Base-by-base conservation (phyloP, 305 asterid species). In the Petunia hybrid region DNA sequence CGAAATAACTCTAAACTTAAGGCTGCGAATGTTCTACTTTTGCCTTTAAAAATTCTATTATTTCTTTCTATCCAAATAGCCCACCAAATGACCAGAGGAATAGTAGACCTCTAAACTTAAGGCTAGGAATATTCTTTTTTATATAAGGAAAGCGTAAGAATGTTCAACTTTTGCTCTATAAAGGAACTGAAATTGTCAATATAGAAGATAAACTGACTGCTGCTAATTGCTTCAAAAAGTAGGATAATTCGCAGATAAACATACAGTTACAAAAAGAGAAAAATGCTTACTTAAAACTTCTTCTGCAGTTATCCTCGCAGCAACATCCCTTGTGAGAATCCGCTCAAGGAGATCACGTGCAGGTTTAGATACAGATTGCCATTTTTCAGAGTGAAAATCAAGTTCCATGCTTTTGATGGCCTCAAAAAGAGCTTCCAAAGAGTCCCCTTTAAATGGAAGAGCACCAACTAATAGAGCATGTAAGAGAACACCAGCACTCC, bases 401-500 rank as follows among this genome's bases (percentile, higher is more conserved):
- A 84, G 86, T 66, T 75, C 36, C 69, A 48, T 73, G 67, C 86
- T 85, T 82, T 87, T 84, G n/a, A 87, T 87, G 59, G 86, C 87
- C 55, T 87, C 86, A 35, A 84, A 87, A 51, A 87, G 87, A 4
- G 86, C 82, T 14, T 85, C 89, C 69, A 85, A 82, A 53, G 87
- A 80, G 48, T 69, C 85, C 8, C 90, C 90, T 79, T 84, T 86
- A 85, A 87, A 87, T 36, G 90, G 90, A 51, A 87, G 87, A 81
- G 81, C 76, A 48, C 89, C 89, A 61, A 82, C 67, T 51, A 87
- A 83, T 67, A 87, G 86, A 63, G 89, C 90, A 80, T 87, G 90
- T 80, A 85, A 70, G 48, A 85, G 86, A n/a, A 87, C 84, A 82
- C 90, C 90, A 16, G 86, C 90, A 82, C 90, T 87, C 90, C 90